phyloP scores from a whole-genome alignment of 495 filamentous ascomycete species.

The Neurospora africana region DNA sequence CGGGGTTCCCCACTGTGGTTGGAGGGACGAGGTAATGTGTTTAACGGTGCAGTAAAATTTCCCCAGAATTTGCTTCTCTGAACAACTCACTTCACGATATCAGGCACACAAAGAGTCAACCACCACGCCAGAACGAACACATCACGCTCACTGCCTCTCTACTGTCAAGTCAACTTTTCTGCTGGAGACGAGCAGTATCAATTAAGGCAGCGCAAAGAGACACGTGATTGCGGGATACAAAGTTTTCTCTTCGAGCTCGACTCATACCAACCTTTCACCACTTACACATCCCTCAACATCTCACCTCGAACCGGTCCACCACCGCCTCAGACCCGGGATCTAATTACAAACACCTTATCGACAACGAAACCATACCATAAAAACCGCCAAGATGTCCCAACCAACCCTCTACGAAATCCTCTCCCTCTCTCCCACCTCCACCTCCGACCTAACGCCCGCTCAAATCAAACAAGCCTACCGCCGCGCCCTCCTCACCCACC shows the following conservation, averaged over 20 bases:
- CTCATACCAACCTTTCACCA: neutral
- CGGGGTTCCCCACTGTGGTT: neutral
- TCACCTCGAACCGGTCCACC: neutral
- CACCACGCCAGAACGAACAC: neutral
- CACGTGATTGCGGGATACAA: neutral
- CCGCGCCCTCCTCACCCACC: slow-evolving; percentile 63
- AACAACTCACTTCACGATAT: neutral
- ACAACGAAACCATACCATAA: too few species aligned
- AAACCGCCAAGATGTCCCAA: neutral
- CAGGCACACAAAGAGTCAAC: neutral
- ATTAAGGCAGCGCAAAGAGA: neutral
- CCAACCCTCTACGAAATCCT: slow-evolving; percentile 39
- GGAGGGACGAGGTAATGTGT: neutral
- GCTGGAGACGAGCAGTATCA: neutral
- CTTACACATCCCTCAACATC: neutral
- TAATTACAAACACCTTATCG: too few species aligned
- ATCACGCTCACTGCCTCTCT: neutral
- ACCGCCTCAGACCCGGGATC: neutral
- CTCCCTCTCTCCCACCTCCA: slow-evolving; percentile 22
- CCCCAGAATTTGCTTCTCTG: neutral
- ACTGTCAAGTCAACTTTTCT: neutral
- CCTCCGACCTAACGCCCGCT: slow-evolving; percentile 7
- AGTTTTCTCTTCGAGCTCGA: neutral
- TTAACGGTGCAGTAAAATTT: neutral
- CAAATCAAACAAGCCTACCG: slow-evolving; percentile 67